Percentiles rank a stretch among this genome's conserved stretches.
Evolutionary conservation across 108 stramenopile species (phyloP).

Genomic region (Nannochloropsis oceanica): DNA sequence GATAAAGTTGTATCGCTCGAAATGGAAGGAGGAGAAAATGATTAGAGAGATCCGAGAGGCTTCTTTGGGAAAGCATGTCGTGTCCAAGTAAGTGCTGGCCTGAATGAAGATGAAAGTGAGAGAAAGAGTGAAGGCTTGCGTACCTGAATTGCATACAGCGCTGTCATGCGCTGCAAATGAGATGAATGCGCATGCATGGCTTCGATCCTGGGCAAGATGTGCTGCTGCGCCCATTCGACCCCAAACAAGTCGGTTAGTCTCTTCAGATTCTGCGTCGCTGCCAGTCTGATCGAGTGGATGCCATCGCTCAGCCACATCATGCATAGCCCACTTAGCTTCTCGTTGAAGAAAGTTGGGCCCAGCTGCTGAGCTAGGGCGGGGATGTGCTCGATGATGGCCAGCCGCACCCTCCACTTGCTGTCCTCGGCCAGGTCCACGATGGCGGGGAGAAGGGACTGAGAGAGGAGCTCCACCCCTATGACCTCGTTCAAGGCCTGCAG

Average conservation of each 20-base stretch:
- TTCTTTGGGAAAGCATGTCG: background rate
- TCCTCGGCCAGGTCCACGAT: slow-evolving; percentile 88
- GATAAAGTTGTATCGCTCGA: background rate
- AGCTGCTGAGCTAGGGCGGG: slow-evolving; percentile 82
- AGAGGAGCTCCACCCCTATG: slow-evolving; percentile 75
- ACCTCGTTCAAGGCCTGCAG: slow-evolving; percentile 78
- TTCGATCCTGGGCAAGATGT: slow-evolving; percentile 65
- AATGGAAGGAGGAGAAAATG: background rate
- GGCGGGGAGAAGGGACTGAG: slow-evolving; percentile 84
- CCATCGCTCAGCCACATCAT: slow-evolving; percentile 82
- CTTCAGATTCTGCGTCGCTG: slow-evolving; percentile 65
- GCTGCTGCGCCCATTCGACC: slow-evolving; percentile 67
- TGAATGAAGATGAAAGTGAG: no score
- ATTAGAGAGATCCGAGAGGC: background rate
- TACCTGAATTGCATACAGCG: slow-evolving; percentile 61
- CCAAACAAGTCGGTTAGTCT: slow-evolving; percentile 73
- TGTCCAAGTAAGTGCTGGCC: no score
- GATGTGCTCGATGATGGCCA: slow-evolving; percentile 83
- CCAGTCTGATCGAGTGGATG: slow-evolving; percentile 73
- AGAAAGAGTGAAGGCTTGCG: slow-evolving; percentile 35
- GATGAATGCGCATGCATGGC: slow-evolving; percentile 53
- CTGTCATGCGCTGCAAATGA: slow-evolving; percentile 73
- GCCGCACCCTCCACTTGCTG: slow-evolving; percentile 87
- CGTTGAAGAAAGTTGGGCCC: slow-evolving; percentile 69
- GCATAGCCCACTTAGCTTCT: slow-evolving; percentile 62